A percentile compares a stretch with the other conserved stretches of the same genome.
phyloP scores from a whole-genome alignment of 345 rosid species.

The Raphanus raphanistrum region DNA sequence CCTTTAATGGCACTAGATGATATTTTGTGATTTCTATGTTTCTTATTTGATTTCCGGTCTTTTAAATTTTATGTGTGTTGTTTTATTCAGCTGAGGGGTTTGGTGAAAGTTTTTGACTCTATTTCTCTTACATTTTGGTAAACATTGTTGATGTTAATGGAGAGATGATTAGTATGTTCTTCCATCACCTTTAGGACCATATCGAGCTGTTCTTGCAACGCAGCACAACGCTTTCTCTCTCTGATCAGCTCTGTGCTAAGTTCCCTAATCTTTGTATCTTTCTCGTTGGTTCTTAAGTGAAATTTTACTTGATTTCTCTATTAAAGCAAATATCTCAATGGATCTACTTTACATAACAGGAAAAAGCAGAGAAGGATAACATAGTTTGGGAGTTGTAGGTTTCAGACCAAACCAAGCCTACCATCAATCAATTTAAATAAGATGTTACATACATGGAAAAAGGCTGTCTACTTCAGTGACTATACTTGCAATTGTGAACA shows the following conservation, averaged over 20 bases:
- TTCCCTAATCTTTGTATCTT: constrained; percentile 20
- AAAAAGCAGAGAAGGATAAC: neutral
- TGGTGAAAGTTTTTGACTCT: too few relatives aligned
- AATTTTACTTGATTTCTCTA: neutral
- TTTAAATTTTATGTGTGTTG: neutral
- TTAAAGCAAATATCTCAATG: neutral
- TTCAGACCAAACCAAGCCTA: neutral
- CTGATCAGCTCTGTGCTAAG: constrained; percentile 47
- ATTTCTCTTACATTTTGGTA: constrained; percentile 29
- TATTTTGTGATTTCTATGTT: too few relatives aligned
- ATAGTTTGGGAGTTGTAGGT: neutral
- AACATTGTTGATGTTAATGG: constrained; percentile 44
- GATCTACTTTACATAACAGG: neutral
- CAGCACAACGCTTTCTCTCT: constrained; percentile 54
- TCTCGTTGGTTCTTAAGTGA: neutral
- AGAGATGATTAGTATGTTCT: constrained; percentile 56
- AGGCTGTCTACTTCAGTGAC: neutral
- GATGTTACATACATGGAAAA: neutral
- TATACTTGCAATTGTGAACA: neutral
- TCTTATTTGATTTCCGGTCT: too few relatives aligned
- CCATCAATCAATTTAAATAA: neutral
- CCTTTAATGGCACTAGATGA: too few relatives aligned
- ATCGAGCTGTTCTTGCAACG: constrained; percentile 55
- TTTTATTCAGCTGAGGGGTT: too few relatives aligned
- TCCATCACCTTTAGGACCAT: constrained; percentile 58